Base-by-base conservation (phyloP, 768 basidiomycete species). In the Lentinus tigrinus region DNA sequence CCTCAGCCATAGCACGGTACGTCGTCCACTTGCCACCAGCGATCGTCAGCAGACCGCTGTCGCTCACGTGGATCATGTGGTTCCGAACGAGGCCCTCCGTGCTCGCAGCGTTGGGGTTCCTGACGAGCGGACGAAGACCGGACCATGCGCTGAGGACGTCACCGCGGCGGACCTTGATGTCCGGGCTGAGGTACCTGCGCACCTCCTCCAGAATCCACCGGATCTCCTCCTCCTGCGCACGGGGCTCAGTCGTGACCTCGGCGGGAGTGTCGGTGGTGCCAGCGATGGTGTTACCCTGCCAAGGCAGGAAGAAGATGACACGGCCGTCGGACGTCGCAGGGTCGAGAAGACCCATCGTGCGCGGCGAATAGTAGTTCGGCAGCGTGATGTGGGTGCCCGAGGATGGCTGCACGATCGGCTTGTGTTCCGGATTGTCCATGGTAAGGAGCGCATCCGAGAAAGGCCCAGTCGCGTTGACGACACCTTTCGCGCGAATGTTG, bases 21-120 rank as follows among this genome's bases (percentile, higher is more conserved):
- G 96, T 98, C 58, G 96, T 99, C 96, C 96, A 99, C 74, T 99
- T 99, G 4, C 96, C 96, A 17, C 96, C 96, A 2, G 93, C 94
- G 65, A 98, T 94, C 27, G 95, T 98, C 59, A 99, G 74, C 65
- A 99, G 76, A 17, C 95, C 94, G 60, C 85, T 85, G 47, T 82
- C 81, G 40, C 82, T 85, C 34, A 93, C 85, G 69, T 94, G 82
- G 63, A 97, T 90, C 81, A 99, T 83, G 75, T 98, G 96, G 69
- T 89, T 98, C 67, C 96, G 76, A 19, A 99, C 96, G 52, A 99
- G 76, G 0, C 88, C 89, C 73, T 95, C 87, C 17, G 95, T 97
- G 68, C 82, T 81, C 63, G 83, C 80, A 36, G 84, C 87, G 49
- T 70, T 74, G 1, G 91, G 93, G 67, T 97, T 88, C 52, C 89